Evolutionary conservation across 768 basidiomycete species (phyloP).

Genomic region (Sarcodon sp.): DNA sequence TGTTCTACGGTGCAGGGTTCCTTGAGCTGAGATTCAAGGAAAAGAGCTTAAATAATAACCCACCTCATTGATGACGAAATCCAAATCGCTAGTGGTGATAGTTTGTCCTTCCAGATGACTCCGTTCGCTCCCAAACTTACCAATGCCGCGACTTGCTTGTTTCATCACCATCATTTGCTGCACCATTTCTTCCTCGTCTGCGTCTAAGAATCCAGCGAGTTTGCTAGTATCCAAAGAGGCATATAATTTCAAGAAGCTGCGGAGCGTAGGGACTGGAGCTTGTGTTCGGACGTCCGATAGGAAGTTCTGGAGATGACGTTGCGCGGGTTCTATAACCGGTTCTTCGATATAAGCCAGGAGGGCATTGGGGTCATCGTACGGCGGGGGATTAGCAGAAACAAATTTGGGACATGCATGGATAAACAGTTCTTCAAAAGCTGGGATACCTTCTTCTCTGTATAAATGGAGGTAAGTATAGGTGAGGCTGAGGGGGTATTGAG

Average conservation of each 20-base stretch:
- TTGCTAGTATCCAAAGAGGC: conserved; percentile 87
- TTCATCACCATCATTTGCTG: conserved; percentile 98
- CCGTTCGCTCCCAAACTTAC: conserved; percentile 35
- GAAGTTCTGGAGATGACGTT: conserved; percentile 78
- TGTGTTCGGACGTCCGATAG: conserved; percentile 69
- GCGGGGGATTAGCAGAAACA: conserved; percentile 88
- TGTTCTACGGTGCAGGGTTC: conserved; percentile 43
- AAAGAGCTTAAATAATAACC: conserved; percentile 13
- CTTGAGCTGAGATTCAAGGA: not conserved
- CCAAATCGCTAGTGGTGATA: conserved; percentile 85
- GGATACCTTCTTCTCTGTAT: conserved; percentile 55
- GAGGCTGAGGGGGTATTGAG: not conserved
- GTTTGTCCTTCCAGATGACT: conserved; percentile 73
- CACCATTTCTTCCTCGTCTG: conserved; percentile 87
- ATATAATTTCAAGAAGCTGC: conserved; percentile 91
- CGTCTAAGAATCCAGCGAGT: conserved; percentile 83
- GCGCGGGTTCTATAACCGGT: conserved; percentile 54
- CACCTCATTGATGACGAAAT: conserved; percentile 92
- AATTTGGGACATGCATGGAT: conserved; percentile 93
- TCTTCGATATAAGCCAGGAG: conserved; percentile 31
- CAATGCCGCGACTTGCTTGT: conserved; percentile 68
- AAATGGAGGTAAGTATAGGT: not conserved
- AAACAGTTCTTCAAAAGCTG: conserved; percentile 88
- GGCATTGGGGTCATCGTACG: conserved; percentile 68
- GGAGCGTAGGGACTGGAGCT: conserved; percentile 68